A percentile compares a stretch with the other conserved stretches of the same genome.
phyloP scores from a whole-genome alignment of 2,329 filamentous ascomycete species.

The Hypomyces perniciosus region DNA sequence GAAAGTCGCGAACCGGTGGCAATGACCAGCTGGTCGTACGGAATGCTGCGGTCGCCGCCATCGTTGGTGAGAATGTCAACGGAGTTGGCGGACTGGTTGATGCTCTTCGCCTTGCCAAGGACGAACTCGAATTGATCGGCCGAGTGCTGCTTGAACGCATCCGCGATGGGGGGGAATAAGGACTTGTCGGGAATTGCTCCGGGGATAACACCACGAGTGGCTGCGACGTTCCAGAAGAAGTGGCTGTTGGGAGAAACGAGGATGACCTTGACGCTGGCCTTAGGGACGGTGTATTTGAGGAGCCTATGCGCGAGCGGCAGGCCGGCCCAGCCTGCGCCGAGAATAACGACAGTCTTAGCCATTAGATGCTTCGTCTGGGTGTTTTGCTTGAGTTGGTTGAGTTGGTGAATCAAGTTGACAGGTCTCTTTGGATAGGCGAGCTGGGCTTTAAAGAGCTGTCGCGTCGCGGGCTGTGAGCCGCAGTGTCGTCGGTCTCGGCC shows the following conservation, averaged over 20 bases:
- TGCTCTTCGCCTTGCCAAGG: conserved; percentile 37
- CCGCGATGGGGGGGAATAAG: conserved; percentile 40
- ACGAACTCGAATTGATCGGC: conserved; percentile 43
- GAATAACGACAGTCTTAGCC: conserved; percentile 46
- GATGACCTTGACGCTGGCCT: conserved; percentile 42
- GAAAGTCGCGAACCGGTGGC: conserved; percentile 45
- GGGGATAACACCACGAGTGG: conserved; percentile 48
- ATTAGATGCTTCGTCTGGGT: conserved; percentile 21
- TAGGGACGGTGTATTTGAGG: conserved; percentile 41
- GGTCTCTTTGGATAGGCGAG: no score
- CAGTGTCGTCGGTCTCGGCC: not conserved
- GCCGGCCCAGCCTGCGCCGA: conserved; percentile 48
- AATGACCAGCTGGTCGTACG: conserved; percentile 44
- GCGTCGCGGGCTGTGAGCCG: not conserved
- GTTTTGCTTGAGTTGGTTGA: no score
- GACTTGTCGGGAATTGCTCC: conserved; percentile 40
- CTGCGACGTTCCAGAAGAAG: conserved; percentile 52
- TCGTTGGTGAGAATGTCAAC: conserved; percentile 31
- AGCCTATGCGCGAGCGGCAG: conserved; percentile 46
- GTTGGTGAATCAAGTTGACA: no score
- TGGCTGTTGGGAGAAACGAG: conserved; percentile 48
- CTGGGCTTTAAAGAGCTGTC: no score
- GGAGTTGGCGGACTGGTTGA: conserved; percentile 29
- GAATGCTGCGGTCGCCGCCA: conserved; percentile 27
- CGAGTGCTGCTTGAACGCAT: conserved; percentile 39